Evolutionary conservation across 495 filamentous ascomycete species (phyloP).

Genomic region (Friedmanniomyces endolithicus): DNA sequence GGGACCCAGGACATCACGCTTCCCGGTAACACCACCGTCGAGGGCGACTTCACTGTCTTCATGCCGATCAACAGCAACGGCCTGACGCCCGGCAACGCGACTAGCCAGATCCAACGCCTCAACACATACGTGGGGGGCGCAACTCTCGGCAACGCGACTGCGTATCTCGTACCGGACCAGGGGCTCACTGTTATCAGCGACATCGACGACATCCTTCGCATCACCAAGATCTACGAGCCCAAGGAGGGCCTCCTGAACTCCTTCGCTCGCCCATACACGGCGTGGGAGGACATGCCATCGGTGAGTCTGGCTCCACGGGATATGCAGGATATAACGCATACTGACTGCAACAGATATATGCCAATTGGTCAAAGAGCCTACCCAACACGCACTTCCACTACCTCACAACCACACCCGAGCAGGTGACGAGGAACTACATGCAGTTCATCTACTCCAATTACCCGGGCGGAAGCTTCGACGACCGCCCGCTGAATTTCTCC

Average conservation of each 20-base stretch:
- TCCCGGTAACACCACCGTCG: slow-evolving; percentile 43
- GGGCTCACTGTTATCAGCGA: slow-evolving; percentile 62
- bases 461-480: slow-evolving; percentile 61
- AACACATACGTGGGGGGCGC: slow-evolving; percentile 54
- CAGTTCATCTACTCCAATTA: slow-evolving; percentile 65
- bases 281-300: slow-evolving; percentile 77
- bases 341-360: slow-evolving; percentile 59
- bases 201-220: slow-evolving; percentile 67
- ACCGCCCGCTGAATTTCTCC: slow-evolving; percentile 66
- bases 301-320: no score
- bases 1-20: slow-evolving; percentile 45
- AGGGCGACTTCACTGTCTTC: slow-evolving; percentile 64
- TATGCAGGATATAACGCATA: no score
- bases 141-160: slow-evolving; percentile 54
- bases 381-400: slow-evolving; percentile 67
- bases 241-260: slow-evolving; percentile 62
- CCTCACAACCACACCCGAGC: slow-evolving; percentile 71
- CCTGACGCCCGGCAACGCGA: slow-evolving; percentile 44
- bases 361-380: slow-evolving; percentile 50
- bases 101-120: slow-evolving; percentile 47
- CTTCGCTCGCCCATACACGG: slow-evolving; percentile 55
- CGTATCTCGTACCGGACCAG: slow-evolving; percentile 56
- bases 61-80: slow-evolving; percentile 39
- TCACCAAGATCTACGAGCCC: slow-evolving; percentile 73
- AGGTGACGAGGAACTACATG: slow-evolving; percentile 66